Conservation (phyloP, 352 stramenopile species). For the Pseudoperonospora humuli region DNA sequence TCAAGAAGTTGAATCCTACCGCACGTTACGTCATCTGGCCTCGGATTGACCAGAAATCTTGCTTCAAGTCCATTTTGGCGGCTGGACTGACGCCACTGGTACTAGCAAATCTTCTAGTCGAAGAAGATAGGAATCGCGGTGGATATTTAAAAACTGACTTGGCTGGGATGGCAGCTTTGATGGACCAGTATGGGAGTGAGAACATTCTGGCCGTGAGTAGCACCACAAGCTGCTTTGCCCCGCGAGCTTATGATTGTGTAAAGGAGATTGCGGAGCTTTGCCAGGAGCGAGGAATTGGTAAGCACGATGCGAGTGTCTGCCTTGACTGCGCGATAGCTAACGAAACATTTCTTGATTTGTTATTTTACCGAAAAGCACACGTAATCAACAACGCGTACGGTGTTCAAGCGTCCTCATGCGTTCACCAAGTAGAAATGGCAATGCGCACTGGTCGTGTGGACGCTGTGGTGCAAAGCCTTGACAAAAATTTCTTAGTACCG, state of each 20-base stretch:
- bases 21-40: slow-evolving; percentile 87
- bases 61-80: slow-evolving; percentile 95
- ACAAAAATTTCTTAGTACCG: slow-evolving; percentile 99
- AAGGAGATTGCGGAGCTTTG: slow-evolving; percentile 90
- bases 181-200: slow-evolving; percentile 54
- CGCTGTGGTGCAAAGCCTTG: slow-evolving; percentile 95
- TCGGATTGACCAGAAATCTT: slow-evolving; percentile 99
- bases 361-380: slow-evolving; percentile 48
- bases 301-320: background rate
- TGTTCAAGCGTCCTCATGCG: slow-evolving; percentile 91
- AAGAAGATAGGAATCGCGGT: slow-evolving; percentile 28
- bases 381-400: slow-evolving; percentile 99
- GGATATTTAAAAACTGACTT: slow-evolving; percentile 89
- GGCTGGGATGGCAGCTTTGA: slow-evolving; percentile 44
- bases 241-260: slow-evolving; percentile 92
- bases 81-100: slow-evolving; percentile 90
- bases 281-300: slow-evolving; percentile 53
- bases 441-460: slow-evolving; percentile 91
- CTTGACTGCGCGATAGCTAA: slow-evolving; percentile 1
- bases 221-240: slow-evolving; percentile 98
- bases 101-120: slow-evolving; percentile 59
- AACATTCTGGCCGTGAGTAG: slow-evolving; percentile 92
- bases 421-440: slow-evolving; percentile 88
- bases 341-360: slow-evolving; percentile 1
- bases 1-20: slow-evolving; percentile 49